Percentiles rank a stretch among this genome's conserved stretches.
phyloP scores from a whole-genome alignment of 768 basidiomycete species.

The Xerocomellus amylosporus region DNA sequence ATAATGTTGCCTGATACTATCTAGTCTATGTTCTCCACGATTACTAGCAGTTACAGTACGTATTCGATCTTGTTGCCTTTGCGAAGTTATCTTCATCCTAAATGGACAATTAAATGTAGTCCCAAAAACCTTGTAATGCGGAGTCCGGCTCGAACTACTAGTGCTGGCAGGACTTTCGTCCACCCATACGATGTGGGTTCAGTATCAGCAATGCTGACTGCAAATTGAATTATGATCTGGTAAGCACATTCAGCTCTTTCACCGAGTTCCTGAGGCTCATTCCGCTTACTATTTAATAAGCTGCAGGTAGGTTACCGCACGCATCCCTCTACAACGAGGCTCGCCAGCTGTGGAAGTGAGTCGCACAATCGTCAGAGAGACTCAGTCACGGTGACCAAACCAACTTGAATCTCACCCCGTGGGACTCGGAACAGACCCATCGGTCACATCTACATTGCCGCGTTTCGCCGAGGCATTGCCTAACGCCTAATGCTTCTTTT shows the following conservation, averaged over 20 bases:
- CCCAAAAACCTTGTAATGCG: too few relatives aligned
- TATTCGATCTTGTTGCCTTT: background rate
- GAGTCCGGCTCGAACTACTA: too few relatives aligned
- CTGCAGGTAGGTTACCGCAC: background rate
- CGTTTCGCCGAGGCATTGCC: slow-evolving; percentile 13
- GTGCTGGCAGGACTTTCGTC: too few relatives aligned
- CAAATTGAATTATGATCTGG: background rate
- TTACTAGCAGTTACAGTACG: background rate
- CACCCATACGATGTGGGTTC: background rate
- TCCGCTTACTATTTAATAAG: background rate
- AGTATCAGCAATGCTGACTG: background rate
- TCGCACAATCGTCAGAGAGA: background rate
- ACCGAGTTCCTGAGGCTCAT: background rate
- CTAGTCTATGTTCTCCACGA: background rate
- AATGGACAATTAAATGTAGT: too few relatives aligned
- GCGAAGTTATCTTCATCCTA: background rate
- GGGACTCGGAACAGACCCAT: background rate
- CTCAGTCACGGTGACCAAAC: background rate
- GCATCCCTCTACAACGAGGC: background rate
- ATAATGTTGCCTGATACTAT: background rate
- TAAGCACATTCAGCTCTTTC: background rate
- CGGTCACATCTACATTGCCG: background rate
- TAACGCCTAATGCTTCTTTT: background rate
- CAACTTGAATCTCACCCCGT: background rate
- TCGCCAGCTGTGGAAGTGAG: background rate